Percentiles rank a stretch among this genome's conserved stretches.
Evolutionary conservation across 2,329 filamentous ascomycete genomes (phyloP).

Genomic region (Aspergillus floridensis): DNA sequence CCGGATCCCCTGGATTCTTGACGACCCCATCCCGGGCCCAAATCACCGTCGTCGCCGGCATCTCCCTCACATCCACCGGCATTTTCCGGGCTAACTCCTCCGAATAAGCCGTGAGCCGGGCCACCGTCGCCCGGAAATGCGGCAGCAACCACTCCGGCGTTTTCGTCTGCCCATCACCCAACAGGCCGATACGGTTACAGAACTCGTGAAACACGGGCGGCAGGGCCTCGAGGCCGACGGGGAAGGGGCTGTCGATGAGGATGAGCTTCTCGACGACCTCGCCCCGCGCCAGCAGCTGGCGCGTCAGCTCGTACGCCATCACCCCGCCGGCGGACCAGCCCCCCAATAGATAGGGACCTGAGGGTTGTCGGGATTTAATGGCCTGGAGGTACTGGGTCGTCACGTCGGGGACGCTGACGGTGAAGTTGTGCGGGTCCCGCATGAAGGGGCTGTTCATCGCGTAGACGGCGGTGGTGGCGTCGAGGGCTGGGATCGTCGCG

Average conservation of each 20-base stretch:
- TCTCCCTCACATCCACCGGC: too few relatives aligned
- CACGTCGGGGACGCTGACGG: conserved; percentile 34
- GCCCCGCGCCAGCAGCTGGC: conserved; percentile 57
- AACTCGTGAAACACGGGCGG: conserved; percentile 37
- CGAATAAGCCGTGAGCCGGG: too few relatives aligned
- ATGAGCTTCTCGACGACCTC: conserved; percentile 60
- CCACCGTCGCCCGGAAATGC: too few relatives aligned
- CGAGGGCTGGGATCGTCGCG: conserved; percentile 36
- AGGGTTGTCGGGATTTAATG: conserved; percentile 46
- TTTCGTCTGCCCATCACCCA: too few relatives aligned
- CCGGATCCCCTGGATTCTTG: too few relatives aligned
- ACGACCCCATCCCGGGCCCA: too few relatives aligned
- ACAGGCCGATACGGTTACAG: too few relatives aligned
- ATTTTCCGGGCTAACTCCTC: too few relatives aligned
- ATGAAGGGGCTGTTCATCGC: conserved; percentile 49
- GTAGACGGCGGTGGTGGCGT: conserved; percentile 49
- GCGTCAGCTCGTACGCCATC: conserved; percentile 65
- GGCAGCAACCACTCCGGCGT: too few relatives aligned
- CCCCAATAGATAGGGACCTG: conserved; percentile 61
- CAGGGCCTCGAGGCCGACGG: conserved; percentile 64
- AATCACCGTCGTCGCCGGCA: too few relatives aligned
- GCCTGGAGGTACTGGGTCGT: conserved; percentile 39
- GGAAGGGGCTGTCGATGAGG: conserved; percentile 65
- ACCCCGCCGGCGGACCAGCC: conserved; percentile 78
- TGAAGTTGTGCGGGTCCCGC: conserved; percentile 29